Conservation (phyloP, 257 asterid species). For the Primulina eburnea region DNA sequence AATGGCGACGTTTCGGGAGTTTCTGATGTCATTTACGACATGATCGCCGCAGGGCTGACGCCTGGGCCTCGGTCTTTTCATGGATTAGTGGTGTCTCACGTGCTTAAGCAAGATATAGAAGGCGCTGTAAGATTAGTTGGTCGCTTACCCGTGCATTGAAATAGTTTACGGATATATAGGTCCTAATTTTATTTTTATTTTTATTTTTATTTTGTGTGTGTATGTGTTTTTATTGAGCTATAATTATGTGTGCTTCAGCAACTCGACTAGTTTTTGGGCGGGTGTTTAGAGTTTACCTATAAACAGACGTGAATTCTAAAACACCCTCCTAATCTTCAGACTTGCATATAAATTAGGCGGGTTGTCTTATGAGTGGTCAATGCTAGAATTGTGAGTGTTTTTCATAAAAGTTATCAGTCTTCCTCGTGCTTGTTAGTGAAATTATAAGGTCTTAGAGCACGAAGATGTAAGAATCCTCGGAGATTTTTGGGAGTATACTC, state of each 20-base stretch:
- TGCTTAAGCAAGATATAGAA: constrained; percentile 64
- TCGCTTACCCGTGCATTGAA: not conserved
- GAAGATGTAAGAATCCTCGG: no score
- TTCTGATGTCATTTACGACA: constrained; percentile 86
- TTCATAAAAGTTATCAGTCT: no score
- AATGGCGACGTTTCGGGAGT: constrained; percentile 64
- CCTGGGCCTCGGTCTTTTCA: constrained; percentile 98
- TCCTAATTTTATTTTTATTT: not conserved
- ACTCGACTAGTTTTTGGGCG: not conserved
- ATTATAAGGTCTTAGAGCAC: not conserved
- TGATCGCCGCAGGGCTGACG: constrained; percentile 93
- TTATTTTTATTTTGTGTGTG: no score
- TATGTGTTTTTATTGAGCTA: no score
- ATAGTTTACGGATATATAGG: not conserved
- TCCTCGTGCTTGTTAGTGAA: not conserved
- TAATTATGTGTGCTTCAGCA: no score
- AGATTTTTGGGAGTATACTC: no score
- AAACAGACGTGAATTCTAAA: no score
- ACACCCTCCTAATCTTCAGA: not conserved
- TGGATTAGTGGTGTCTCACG: constrained; percentile 80
- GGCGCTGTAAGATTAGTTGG: constrained; percentile 64
- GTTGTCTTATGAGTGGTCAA: not conserved
- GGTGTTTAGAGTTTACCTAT: no score
- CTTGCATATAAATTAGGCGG: not conserved
- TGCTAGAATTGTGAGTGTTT: not conserved